phyloP scores from a whole-genome alignment of 148 eudicot genomes.

The Linanthus parryae region DNA sequence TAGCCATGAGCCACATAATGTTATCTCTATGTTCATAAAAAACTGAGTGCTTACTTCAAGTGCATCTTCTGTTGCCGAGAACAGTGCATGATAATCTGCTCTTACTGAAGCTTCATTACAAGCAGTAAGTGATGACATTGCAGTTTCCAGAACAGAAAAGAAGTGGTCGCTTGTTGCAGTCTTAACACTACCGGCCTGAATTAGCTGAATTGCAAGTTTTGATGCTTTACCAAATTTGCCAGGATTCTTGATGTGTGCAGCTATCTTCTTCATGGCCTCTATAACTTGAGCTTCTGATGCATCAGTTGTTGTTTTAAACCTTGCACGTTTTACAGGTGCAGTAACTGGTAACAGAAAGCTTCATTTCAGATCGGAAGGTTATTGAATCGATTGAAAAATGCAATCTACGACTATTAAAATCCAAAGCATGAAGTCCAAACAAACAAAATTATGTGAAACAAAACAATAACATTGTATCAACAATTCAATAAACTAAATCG shows the following conservation, averaged over 20 bases:
- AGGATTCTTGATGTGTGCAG: conserved; percentile 71
- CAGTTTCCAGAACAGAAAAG: conserved; percentile 71
- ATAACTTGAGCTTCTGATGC: conserved; percentile 70
- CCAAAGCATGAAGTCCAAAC: background rate
- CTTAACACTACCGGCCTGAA: conserved; percentile 83
- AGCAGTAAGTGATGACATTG: conserved; percentile 58
- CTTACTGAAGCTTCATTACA: conserved; percentile 67
- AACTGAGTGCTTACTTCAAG: conserved; percentile 40
- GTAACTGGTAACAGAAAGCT: conserved; percentile 31
- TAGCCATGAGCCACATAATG: background rate
- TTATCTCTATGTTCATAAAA: background rate
- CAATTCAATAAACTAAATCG: too few relatives aligned
- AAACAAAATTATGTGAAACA: too few relatives aligned
- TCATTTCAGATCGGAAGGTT: too few relatives aligned
- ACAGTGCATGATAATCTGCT: conserved; percentile 74
- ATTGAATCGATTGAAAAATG: conserved; percentile 4
- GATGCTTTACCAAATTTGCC: conserved; percentile 80
- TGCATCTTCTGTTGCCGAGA: conserved; percentile 76
- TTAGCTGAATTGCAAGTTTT: conserved; percentile 81
- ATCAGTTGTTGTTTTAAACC: conserved; percentile 90
- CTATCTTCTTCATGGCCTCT: conserved; percentile 91
- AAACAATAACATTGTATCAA: background rate
- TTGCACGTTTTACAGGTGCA: conserved; percentile 56
- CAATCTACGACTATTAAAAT: background rate
- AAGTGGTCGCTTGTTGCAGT: conserved; percentile 60